Conservation (phyloP, 1,139 yeast genomes). For the Chernovozyma aurita region DNA sequence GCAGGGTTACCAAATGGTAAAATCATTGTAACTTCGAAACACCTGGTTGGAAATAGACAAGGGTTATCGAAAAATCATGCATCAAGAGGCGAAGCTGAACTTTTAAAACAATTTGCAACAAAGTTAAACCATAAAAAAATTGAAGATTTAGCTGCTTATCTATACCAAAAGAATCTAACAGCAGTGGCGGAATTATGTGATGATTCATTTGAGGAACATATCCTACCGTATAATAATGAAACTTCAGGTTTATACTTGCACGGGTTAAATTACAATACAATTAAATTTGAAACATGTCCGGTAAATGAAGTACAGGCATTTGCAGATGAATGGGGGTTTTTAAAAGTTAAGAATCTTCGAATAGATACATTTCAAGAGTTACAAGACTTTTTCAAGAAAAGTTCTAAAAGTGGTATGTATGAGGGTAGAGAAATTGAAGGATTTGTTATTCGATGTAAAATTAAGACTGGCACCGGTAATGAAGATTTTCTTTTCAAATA, state of each 20-base stretch:
- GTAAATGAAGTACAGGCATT: constrained; percentile 56
- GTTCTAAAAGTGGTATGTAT: constrained; percentile 68
- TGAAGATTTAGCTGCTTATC: constrained; percentile 50
- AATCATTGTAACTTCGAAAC: constrained; percentile 80
- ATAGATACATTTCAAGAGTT: constrained; percentile 38
- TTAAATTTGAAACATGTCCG: constrained; percentile 60
- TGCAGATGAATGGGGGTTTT: constrained; percentile 73
- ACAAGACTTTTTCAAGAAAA: constrained; percentile 47
- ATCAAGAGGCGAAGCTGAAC: constrained; percentile 58
- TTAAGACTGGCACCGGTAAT: background rate
- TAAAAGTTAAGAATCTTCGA: constrained; percentile 42
- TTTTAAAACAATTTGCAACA: constrained; percentile 18
- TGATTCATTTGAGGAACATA: constrained; percentile 91
- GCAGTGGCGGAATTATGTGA: constrained; percentile 94
- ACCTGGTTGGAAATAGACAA: constrained; percentile 49
- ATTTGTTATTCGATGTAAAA: constrained; percentile 72
- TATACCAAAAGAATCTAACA: constrained; percentile 56
- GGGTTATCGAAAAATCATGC: constrained; percentile 63
- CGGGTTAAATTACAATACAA: constrained; percentile 73
- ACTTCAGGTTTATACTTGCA: constrained; percentile 83
- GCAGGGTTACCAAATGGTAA: constrained; percentile 75
- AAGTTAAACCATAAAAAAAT: background rate
- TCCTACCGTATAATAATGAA: constrained; percentile 64
- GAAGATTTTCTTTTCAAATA: constrained; percentile 79
- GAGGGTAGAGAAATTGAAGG: constrained; percentile 81